phyloP scores from a whole-genome alignment of 2,329 filamentous ascomycete species.

The Chrysoporthe puriensis region DNA sequence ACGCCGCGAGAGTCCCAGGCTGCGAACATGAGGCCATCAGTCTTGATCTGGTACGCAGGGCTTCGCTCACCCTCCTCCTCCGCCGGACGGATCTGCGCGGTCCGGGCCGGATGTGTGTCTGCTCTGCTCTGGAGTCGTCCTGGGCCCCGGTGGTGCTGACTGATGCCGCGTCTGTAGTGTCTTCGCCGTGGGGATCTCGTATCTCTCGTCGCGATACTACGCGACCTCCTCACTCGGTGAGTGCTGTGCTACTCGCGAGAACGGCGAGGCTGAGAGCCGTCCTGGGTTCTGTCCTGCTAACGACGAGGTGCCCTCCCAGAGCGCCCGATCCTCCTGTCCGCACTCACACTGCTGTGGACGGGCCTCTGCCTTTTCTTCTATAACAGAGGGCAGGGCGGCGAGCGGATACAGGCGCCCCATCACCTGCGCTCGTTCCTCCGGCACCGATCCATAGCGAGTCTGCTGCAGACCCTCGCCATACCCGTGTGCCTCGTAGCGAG shows the following conservation, averaged over 20 bases:
- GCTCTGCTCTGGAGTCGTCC: neutral
- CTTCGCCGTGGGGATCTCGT: constrained; percentile 5
- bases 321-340: constrained; percentile 13
- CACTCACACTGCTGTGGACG: constrained; percentile 7
- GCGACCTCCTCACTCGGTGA: neutral
- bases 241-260: neutral
- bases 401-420: neutral
- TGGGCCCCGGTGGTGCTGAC: neutral
- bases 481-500: constrained; percentile 6
- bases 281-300: neutral
- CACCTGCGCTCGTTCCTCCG: neutral
- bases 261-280: neutral
- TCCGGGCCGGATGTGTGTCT: neutral
- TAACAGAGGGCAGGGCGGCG: neutral
- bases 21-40: neutral
- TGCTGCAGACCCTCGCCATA: neutral
- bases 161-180: neutral
- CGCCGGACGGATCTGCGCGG: too few relatives aligned
- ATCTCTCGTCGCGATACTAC: constrained; percentile 10
- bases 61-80: neutral
- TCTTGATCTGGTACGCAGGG: neutral
- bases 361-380: neutral
- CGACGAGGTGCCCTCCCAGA: neutral
- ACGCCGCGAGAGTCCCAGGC: neutral
- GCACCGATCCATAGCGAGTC: neutral